These are phyloP conservation scores for Crithidia brevicula DNA, from an alignment of 208 protist genomes.

Conservation along the genomic window DNA sequence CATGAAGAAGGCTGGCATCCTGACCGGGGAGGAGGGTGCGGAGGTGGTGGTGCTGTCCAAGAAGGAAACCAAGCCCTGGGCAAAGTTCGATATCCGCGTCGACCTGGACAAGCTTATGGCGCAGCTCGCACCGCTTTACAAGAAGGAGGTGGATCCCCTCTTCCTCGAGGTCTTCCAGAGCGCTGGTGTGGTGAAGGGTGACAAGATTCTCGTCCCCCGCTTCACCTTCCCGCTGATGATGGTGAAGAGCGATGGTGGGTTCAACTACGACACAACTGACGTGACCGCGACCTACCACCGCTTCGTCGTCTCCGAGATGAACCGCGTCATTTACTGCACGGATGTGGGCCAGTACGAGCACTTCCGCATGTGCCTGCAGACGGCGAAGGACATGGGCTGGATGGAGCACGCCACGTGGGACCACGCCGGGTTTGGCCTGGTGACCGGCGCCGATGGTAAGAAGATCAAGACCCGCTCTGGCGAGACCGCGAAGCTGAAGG, in stretches of 20 bases:
- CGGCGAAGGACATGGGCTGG: constrained; percentile 90
- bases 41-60: constrained; percentile 84
- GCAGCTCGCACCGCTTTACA: constrained; percentile 79
- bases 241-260: constrained; percentile 96
- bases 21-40: constrained; percentile 74
- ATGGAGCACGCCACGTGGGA: constrained; percentile 86
- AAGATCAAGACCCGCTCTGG: constrained; percentile 97
- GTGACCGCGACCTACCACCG: constrained; percentile 92
- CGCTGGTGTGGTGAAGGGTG: constrained; percentile 67
- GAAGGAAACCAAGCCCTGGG: constrained; percentile 89
- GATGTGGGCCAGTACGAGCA: constrained; percentile 96
- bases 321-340: constrained; percentile 96
- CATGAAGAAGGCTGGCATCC: constrained; percentile 75
- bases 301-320: constrained; percentile 82
- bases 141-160: constrained; percentile 69
- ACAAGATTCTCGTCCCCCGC: constrained; percentile 80
- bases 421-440: constrained; percentile 95
- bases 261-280: constrained; percentile 96
- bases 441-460: constrained; percentile 92
- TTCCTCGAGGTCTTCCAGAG: constrained; percentile 80
- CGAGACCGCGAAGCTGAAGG: constrained; percentile 94
- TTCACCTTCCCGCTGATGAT: constrained; percentile 95
- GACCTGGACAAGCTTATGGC: constrained; percentile 87
- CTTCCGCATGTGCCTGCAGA: constrained; percentile 92
- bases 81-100: constrained; percentile 82